Percentiles rank a stretch among this genome's conserved stretches.
phyloP scores from a whole-genome alignment of 2,329 filamentous ascomycete genomes.

The Tolypocladium tropicale region DNA sequence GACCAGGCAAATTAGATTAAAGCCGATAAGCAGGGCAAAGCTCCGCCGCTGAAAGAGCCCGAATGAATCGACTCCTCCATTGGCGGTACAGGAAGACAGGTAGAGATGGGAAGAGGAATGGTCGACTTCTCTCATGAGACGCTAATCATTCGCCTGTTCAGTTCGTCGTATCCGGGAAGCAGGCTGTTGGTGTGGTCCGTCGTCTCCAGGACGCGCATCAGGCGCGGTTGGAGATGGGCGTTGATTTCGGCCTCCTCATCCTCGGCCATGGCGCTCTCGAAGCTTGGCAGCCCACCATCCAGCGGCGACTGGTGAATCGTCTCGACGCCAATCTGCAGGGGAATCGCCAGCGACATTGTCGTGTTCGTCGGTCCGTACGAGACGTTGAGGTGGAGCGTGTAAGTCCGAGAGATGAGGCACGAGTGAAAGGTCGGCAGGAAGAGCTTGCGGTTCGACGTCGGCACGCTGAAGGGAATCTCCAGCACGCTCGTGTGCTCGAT shows the following conservation, averaged over 20 bases:
- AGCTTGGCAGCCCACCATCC: slow-evolving; percentile 32
- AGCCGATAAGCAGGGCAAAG: not conserved
- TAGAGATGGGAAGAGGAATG: not conserved
- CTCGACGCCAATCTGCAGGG: slow-evolving; percentile 41
- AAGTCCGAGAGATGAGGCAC: slow-evolving; percentile 46
- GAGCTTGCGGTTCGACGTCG: slow-evolving; percentile 34
- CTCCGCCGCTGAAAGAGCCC: not conserved
- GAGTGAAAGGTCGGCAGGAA: slow-evolving; percentile 49
- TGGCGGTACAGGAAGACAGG: not conserved
- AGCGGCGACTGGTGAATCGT: slow-evolving; percentile 17
- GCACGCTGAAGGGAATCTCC: slow-evolving; percentile 37
- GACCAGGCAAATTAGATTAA: not conserved
- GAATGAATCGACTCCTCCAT: not conserved
- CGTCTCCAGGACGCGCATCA: slow-evolving; percentile 22
- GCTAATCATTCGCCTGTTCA: slow-evolving; percentile 15
- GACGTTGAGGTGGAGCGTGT: slow-evolving; percentile 38
- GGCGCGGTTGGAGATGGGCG: slow-evolving; percentile 29
- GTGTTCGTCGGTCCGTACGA: slow-evolving; percentile 30
- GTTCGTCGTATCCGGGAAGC: slow-evolving; percentile 30
- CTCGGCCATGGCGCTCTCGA: slow-evolving; percentile 35
- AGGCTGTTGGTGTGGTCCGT: slow-evolving; percentile 20
- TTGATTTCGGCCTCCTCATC: slow-evolving; percentile 33
- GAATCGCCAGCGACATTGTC: slow-evolving; percentile 33
- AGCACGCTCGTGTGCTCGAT: slow-evolving; percentile 31
- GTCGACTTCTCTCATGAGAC: slow-evolving; percentile 8